These are phyloP conservation scores for Solanum hybrid DNA, from an alignment of 305 asterid species.

Conservation along the genomic window DNA sequence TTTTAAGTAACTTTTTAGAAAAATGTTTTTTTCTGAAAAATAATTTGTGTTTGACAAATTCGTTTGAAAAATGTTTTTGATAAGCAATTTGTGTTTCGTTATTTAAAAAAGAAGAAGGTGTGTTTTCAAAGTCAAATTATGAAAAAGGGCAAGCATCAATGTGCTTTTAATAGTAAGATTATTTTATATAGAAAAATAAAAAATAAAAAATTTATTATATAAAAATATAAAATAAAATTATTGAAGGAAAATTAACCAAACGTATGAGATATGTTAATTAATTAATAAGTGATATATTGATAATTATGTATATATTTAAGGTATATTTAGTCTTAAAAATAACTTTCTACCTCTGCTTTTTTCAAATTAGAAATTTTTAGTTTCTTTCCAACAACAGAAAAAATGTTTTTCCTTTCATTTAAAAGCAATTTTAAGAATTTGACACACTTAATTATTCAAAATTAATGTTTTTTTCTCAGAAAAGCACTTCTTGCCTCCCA, in stretches of 20 bases:
- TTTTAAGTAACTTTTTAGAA: neutral
- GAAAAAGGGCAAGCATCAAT: neutral
- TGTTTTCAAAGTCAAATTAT: no score
- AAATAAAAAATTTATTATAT: no score
- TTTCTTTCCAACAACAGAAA: no score
- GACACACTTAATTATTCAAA: neutral
- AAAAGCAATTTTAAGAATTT: neutral
- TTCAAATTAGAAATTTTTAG: neutral
- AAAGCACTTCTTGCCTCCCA: neutral
- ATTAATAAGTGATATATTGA: neutral
- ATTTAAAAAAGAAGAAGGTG: neutral
- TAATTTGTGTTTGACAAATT: no score
- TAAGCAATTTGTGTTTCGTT: no score
- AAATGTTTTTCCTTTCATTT: neutral
- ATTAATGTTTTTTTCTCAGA: neutral
- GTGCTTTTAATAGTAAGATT: neutral
- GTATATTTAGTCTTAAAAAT: neutral
- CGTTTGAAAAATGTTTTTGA: neutral
- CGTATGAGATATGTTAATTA: neutral
- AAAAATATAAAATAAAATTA: no score
- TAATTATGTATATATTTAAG: neutral
- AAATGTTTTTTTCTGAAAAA: neutral
- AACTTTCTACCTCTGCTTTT: neutral
- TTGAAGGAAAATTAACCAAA: neutral
- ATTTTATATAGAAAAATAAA: no score